Evolutionary conservation across 768 basidiomycete genomes (phyloP), one percentile per base, ranked within the genome.

Genomic region (Agaricus sinodeliciosus): DNA sequence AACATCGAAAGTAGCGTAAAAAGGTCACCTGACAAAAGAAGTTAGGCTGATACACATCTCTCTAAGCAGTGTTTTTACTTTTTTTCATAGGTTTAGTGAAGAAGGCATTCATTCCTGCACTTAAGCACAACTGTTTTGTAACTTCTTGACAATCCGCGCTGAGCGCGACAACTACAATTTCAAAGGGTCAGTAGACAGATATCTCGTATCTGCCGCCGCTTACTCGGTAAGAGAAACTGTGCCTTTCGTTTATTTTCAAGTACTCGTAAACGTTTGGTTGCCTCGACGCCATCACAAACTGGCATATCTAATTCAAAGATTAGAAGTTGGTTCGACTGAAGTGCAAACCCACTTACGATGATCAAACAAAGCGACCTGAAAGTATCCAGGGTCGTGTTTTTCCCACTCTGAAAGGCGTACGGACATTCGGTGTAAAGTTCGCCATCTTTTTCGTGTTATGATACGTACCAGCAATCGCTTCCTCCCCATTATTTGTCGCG

Each of bases 131-230:
- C 61, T 81, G 78, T 60, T 86, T 86, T 1, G 86, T 86, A 3
- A 84, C 85, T 47, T 85, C 84, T 65, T 88, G 85, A 58, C 83
- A 85, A 64, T 89, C 86, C 2, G 85, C 86, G 60, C 84, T 85
- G 47, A 89, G 66, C 2, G 85, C 86, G 35, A 86, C 77, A 48
- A 89, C 85, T 87, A 40, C 13, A 16, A 55, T 16, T 41, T 45
- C 18, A 31, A 41, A 28, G 36, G 50, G 18, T 56, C 7, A 55
- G 31, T 28, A 22, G 3, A 22, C 3, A 22, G 22, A 22, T 22
- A 22, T 9, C n/a, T 2, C 1, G 25, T 25, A 16, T 19, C 31
- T 19, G 36, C 15, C 11, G 40, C 78, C 11, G 40, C 78, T 49
- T 65, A 85, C 85, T 81, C 0, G 84, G 84, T 15, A 87, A 65